A percentile compares a stretch with the other conserved stretches of the same genome.
phyloP scores from a whole-genome alignment of 164 flowering plant genomes.

The Akebia trifoliata region DNA sequence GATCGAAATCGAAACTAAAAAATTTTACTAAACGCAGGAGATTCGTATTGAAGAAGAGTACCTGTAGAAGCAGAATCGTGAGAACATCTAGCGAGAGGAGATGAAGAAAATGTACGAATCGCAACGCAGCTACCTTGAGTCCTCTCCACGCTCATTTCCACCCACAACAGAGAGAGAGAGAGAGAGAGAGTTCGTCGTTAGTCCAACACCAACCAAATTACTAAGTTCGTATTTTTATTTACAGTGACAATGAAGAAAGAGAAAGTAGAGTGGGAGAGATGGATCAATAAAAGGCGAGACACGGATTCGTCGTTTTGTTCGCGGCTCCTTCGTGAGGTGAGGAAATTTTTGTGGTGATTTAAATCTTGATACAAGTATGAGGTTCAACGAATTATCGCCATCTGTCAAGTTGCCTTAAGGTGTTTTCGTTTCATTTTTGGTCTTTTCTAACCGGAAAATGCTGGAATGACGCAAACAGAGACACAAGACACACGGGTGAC shows the following conservation, averaged over 20 bases:
- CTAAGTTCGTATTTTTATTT: no score
- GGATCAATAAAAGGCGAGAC: neutral
- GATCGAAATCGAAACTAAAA: neutral
- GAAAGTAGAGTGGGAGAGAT: neutral
- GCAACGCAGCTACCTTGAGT: conserved; percentile 31
- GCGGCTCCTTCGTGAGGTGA: neutral
- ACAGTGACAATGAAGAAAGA: neutral
- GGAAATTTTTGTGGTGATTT: neutral
- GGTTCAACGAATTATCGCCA: no score
- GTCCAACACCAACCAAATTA: no score
- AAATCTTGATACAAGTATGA: no score
- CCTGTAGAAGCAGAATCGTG: conserved; percentile 34
- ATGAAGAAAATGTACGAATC: conserved; percentile 32
- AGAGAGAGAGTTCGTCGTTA: neutral
- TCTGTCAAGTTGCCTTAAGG: no score
- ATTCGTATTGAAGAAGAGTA: conserved; percentile 3
- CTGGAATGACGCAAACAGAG: no score
- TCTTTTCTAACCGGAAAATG: no score
- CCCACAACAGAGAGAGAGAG: no score
- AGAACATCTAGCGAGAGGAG: conserved; percentile 26
- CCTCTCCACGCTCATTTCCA: conserved; percentile 25
- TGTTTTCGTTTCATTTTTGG: no score
- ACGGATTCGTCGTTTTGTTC: conserved; percentile 7
- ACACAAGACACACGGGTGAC: no score
- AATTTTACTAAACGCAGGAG: neutral